phyloP scores from a whole-genome alignment of 2,329 filamentous ascomycete genomes.

The Pseudogymnoascus sp. region DNA sequence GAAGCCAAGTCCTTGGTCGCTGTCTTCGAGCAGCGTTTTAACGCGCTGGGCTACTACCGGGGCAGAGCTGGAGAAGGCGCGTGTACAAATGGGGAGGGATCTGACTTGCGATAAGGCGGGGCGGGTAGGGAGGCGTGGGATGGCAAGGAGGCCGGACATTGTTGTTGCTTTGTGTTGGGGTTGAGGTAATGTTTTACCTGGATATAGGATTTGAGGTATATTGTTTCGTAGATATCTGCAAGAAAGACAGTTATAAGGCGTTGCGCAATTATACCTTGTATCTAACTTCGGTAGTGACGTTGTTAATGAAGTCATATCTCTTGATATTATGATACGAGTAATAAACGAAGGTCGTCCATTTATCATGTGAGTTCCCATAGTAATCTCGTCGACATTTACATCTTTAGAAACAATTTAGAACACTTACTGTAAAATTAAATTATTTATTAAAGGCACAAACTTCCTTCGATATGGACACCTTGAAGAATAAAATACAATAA shows the following conservation, averaged over 20 bases:
- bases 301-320: not conserved
- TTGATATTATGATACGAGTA: not conserved
- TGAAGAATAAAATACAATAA: not conserved
- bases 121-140: not conserved
- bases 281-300: not conserved
- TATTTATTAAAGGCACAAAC: not conserved
- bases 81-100: not conserved
- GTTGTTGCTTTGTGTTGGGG: not conserved
- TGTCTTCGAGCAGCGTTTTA: constrained; percentile 39
- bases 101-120: not conserved
- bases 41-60: not conserved
- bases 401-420: too few species aligned
- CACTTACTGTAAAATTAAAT: not conserved
- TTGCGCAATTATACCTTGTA: not conserved
- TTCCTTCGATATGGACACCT: not conserved
- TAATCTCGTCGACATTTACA: not conserved
- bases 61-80: not conserved
- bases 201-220: not conserved
- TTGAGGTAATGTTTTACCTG: not conserved
- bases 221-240: not conserved
- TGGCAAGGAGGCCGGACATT: not conserved
- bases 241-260: not conserved
- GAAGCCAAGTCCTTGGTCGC: constrained; percentile 43
- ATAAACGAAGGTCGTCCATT: not conserved
- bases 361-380: not conserved